A percentile compares a stretch with the other conserved stretches of the same genome.
phyloP scores from a whole-genome alignment of 768 basidiomycete genomes.

The Pseudohyphozyma bogoriensis region DNA sequence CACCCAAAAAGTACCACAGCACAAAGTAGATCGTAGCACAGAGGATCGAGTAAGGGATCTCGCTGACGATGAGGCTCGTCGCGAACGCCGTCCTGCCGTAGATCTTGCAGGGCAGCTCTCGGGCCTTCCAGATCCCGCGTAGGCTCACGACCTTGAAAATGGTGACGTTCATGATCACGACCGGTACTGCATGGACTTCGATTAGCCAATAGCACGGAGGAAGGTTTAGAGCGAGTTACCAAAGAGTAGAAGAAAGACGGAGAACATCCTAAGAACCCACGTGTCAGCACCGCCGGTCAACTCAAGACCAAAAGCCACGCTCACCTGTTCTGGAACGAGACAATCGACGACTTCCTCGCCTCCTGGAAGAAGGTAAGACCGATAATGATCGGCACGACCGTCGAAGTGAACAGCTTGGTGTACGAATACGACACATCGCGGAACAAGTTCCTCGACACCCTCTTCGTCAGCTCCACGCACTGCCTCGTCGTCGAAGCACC shows the following conservation, averaged over 20 bases:
- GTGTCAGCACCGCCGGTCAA: no score
- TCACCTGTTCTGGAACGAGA: constrained; percentile 14
- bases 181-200: constrained; percentile 37
- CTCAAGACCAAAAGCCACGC: no score
- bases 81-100: constrained; percentile 48
- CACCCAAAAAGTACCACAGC: constrained; percentile 46
- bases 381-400: constrained; percentile 29
- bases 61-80: constrained; percentile 21
- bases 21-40: constrained; percentile 50
- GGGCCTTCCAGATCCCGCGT: constrained; percentile 55
- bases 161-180: constrained; percentile 45
- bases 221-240: no score
- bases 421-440: constrained; percentile 41
- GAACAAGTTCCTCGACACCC: constrained; percentile 40
- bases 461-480: constrained; percentile 28
- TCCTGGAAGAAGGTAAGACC: constrained; percentile 27
- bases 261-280: no score
- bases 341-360: neutral
- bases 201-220: constrained; percentile 6
- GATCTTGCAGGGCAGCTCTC: constrained; percentile 55
- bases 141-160: constrained; percentile 53
- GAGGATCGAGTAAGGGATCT: constrained; percentile 23
- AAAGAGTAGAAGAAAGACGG: constrained; percentile 31
- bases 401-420: constrained; percentile 37
- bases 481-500: constrained; percentile 32